Percentiles rank a stretch among this genome's conserved stretches.
phyloP scores from a whole-genome alignment of 225 moss, liverwort and hornwort genomes.

The Physcomitrium patens region DNA sequence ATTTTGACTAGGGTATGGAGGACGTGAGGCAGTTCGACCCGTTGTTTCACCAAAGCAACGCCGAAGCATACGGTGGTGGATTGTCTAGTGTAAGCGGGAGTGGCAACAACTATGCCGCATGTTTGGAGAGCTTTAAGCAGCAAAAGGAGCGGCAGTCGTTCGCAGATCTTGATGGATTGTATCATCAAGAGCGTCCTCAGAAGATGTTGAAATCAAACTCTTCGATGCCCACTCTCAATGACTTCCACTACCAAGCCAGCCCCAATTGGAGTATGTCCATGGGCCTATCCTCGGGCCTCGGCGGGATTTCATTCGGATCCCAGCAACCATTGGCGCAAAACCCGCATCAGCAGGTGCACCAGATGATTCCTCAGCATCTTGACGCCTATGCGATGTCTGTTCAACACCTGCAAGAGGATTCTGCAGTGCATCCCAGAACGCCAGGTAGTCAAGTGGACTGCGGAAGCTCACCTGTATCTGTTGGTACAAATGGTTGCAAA shows the following conservation, averaged over 20 bases:
- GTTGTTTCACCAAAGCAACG: conserved; percentile 25
- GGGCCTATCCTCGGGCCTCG: conserved; percentile 22
- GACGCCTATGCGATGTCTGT: conserved; percentile 66
- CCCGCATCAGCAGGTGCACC: conserved; percentile 35
- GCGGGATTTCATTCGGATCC: conserved; percentile 26
- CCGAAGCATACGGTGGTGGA: conserved; percentile 31
- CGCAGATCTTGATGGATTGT: conserved; percentile 50
- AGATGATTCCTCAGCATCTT: conserved; percentile 53
- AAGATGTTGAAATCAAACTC: conserved; percentile 61
- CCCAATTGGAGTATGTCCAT: conserved; percentile 45
- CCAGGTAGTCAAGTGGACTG: conserved; percentile 56
- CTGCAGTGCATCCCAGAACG: conserved; percentile 48
- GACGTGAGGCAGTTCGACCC: conserved; percentile 56
- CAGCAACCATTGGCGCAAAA: conserved; percentile 1
- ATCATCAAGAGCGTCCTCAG: conserved; percentile 51
- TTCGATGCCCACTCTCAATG: conserved; percentile 39
- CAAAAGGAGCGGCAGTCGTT: conserved; percentile 35
- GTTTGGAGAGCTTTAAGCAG: conserved; percentile 41
- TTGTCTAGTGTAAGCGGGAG: neutral
- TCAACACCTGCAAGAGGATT: conserved; percentile 59
- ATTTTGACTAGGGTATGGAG: conserved; percentile 48
- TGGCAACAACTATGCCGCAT: conserved; percentile 22
- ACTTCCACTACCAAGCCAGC: conserved; percentile 30
- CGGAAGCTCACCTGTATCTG: conserved; percentile 56
- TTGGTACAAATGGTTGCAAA: conserved; percentile 60